Base-by-base conservation (phyloP, 306 rosid genomes). In the Trifolium dubium region DNA sequence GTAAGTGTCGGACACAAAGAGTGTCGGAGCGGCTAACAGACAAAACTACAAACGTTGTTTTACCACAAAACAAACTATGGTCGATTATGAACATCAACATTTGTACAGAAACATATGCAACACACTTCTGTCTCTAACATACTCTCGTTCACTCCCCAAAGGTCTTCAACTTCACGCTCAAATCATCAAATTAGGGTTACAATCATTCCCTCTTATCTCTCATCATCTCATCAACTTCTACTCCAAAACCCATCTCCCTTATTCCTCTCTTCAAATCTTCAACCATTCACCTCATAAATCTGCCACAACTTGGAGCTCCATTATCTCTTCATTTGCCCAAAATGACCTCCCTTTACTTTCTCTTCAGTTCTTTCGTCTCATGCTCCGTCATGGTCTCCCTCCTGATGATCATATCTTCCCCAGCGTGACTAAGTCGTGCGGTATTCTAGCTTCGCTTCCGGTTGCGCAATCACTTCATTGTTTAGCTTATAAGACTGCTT, bases 141-240 rank as follows among this genome's bases (percentile, higher is more conserved):
- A 64, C 63, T 77, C 97, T 3, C 79, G 91, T 65, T 79, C 91
- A 3, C 81, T 89, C 68, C 79, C 81, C 1, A 88, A 86, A 74
- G 98, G 97, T 9, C 83, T 89, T 4, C 96, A 93, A 41, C 83
- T 91, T 71, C 98, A 93, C 28, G 91, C 92, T 78, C 86, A 82
- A 39, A 77, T 91, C 59, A 63, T 93, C 77, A 93, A 91, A 81
- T 35, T 72, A 0, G 96, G 96, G 10, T 30, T 91, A 14, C 86
- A 85, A 18, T 7, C 84, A 53, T 74, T 86, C 51, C 97, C 94
- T 78, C 82, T 91, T 54, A 54, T 91, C 15, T 86, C 80, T 46
- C 88, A 93, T 78, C 85, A 91, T 60, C 89, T 89, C n/a, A 89
- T 89, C 79, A 89, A 91, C 80, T 83, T 91, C 47, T 89, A 93